Evolutionary conservation across 108 stramenopile genomes (phyloP), one percentile per base, ranked within the genome.

Genomic region (Nitzschia sp.): DNA sequence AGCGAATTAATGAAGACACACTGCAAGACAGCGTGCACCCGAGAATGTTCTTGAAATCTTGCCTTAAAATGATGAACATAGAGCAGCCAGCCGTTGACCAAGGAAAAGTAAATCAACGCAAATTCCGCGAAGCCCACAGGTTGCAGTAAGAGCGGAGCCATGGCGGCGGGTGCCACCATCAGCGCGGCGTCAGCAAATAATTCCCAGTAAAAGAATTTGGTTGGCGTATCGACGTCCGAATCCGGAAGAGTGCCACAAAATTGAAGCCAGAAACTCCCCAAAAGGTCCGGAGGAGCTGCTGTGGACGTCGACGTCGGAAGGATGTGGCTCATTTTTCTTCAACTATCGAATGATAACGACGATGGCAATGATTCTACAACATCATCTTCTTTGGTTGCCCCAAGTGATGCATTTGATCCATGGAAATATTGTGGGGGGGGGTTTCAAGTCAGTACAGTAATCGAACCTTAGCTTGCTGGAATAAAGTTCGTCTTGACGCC

Each of bases 31-130:
- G 48, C 13, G 21, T 64, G 63, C 5, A 48, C 21, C 46, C 38
- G 23, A 26, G 63, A 64, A 2, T 44, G 25, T 46, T 64, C 63
- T 21, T 45, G 28, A 59, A 69, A 69, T 2, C 68, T 57, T 23
- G 35, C 59, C 38, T 63, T 59, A 45, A 58, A 38, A 59, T 69
- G 68, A 48, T 64, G 63, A 9, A 58, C 59, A 29, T 69, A 69
- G 16, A 69, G 57, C 27, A 59, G 26, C 68, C 57, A 69, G 3
- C 68, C 68, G 30, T 69, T 58, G 41, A 69, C 45, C 17, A 69
- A 30, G 23, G 38, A 25, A 9, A 58, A 48, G 23, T 53, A 58
- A 15, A 69, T 44, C n/a, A 69, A n/a, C n/a, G 59, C 45, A 46
- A 69, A 69, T 32, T 69, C 68, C 26, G 4, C 26, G 22, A 69